These are phyloP conservation scores for Pharus latifolius DNA, from an alignment of 176 grass and related monocot genomes.

Conservation along the genomic window DNA sequence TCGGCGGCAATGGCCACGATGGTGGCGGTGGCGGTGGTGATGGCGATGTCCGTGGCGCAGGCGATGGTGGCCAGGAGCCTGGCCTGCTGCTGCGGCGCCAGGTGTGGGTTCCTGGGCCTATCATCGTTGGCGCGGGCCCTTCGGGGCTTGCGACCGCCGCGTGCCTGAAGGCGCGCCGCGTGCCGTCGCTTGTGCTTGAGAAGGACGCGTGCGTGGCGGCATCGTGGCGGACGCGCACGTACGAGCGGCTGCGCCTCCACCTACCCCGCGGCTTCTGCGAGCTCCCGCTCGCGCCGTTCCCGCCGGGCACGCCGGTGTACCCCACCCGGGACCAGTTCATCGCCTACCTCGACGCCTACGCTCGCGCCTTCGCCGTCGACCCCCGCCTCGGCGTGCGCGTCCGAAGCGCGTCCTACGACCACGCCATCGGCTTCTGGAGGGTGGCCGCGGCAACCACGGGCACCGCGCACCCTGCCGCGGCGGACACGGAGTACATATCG, in stretches of 20 bases:
- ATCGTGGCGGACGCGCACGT: slow-evolving; percentile 67
- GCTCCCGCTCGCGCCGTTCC: slow-evolving; percentile 61
- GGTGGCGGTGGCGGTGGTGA: background rate
- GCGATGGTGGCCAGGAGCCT: too few relatives aligned
- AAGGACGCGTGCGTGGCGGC: slow-evolving; percentile 63
- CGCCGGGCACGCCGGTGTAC: slow-evolving; percentile 49
- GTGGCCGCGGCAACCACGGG: background rate
- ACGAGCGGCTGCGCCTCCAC: slow-evolving; percentile 76
- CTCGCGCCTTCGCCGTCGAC: slow-evolving; percentile 37
- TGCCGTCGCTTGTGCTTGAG: slow-evolving; percentile 70
- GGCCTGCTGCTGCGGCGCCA: background rate
- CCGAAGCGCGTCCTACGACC: slow-evolving; percentile 35
- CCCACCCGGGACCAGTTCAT: slow-evolving; percentile 78
- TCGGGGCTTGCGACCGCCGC: slow-evolving; percentile 70
- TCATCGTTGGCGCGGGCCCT: slow-evolving; percentile 78
- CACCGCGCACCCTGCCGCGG: background rate
- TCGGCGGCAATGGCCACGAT: too few relatives aligned
- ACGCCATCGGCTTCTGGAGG: slow-evolving; percentile 57
- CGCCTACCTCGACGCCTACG: slow-evolving; percentile 72
- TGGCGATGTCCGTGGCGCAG: background rate
- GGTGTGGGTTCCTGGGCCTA: slow-evolving; percentile 74
- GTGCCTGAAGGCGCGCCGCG: slow-evolving; percentile 54
- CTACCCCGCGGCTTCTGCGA: slow-evolving; percentile 65
- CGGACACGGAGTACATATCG: slow-evolving; percentile 44
- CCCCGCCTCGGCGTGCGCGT: slow-evolving; percentile 44